Percentiles rank a stretch among this genome's conserved stretches.
Conservation (phyloP, 768 basidiomycete species). For the Lactarius sp. region DNA sequence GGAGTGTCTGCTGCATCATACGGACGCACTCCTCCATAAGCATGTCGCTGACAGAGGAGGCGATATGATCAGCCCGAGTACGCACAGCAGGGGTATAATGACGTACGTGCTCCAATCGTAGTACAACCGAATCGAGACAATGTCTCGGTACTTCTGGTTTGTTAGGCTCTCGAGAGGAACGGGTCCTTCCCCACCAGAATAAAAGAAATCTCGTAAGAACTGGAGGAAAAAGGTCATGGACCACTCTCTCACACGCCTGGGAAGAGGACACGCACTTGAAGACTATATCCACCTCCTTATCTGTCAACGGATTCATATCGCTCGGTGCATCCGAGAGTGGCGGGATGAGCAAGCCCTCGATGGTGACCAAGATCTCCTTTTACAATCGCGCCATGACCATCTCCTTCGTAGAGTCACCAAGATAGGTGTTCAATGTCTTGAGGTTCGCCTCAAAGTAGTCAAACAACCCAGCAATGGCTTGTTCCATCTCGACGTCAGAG, state of each 20-base stretch:
- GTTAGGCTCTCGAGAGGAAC: constrained; percentile 81
- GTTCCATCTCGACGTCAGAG: constrained; percentile 91
- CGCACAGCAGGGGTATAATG: not conserved
- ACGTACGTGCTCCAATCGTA: constrained; percentile 93
- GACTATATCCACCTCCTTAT: constrained; percentile 98
- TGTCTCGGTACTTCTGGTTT: constrained; percentile 92
- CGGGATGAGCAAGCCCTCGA: constrained; percentile 88
- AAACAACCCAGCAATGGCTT: constrained; percentile 85
- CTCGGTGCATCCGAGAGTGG: constrained; percentile 80
- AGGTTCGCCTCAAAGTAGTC: constrained; percentile 96
- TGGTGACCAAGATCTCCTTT: constrained; percentile 87
- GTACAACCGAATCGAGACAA: constrained; percentile 87
- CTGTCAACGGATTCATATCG: constrained; percentile 86
- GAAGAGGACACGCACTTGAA: constrained; percentile 65
- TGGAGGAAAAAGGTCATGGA: constrained; percentile 31
- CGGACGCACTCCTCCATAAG: constrained; percentile 94
- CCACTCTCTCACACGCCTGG: not conserved
- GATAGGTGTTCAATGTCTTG: constrained; percentile 81
- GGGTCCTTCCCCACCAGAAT: constrained; percentile 89
- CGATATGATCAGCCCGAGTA: constrained; percentile 20
- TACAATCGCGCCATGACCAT: constrained; percentile 91
- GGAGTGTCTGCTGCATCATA: constrained; percentile 86
- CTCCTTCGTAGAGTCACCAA: constrained; percentile 80
- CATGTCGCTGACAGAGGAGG: constrained; percentile 50
- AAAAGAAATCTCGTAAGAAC: constrained; percentile 95